Conservation (phyloP, 768 basidiomycete genomes). For the Tylopilus balloui region DNA sequence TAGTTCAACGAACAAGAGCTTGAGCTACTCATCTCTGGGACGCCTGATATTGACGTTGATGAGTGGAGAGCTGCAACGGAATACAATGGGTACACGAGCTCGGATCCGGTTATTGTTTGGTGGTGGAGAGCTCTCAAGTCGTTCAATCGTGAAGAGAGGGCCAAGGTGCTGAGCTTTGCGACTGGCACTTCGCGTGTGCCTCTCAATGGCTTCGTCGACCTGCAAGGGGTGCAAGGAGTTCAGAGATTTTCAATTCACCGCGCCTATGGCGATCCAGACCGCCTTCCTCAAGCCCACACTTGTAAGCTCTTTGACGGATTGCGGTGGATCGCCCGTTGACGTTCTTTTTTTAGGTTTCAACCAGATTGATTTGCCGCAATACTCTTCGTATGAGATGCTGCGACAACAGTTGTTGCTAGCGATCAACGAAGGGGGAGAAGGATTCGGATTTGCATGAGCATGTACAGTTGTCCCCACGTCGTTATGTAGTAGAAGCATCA, state of each 20-base stretch:
- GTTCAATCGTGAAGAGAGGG: conserved; percentile 93
- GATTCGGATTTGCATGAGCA: conserved; percentile 76
- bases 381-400: conserved; percentile 94
- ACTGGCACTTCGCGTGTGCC: conserved; percentile 92
- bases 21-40: conserved; percentile 91
- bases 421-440: conserved; percentile 94
- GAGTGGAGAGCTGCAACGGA: conserved; percentile 94
- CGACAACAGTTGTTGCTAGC: conserved; percentile 86
- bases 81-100: conserved; percentile 81
- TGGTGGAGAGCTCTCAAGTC: conserved; percentile 99
- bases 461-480: conserved; percentile 5
- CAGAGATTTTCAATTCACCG: conserved; percentile 95
- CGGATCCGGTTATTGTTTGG: conserved; percentile 96
- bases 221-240: conserved; percentile 93
- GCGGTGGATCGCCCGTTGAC: conserved; percentile 9
- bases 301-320: conserved; percentile 45
- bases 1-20: conserved; percentile 95
- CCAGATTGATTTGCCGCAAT: conserved; percentile 91
- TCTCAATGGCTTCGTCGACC: conserved; percentile 87
- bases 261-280: conserved; percentile 81
- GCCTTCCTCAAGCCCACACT: conserved; percentile 86
- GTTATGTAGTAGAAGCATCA: conserved; percentile 30
- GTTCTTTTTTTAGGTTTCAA: conserved; percentile 65
- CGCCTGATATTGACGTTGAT: conserved; percentile 98
- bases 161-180: conserved; percentile 96